Conservation (phyloP, 176 grass and related monocot genomes). For the Oryza glumipatula region DNA sequence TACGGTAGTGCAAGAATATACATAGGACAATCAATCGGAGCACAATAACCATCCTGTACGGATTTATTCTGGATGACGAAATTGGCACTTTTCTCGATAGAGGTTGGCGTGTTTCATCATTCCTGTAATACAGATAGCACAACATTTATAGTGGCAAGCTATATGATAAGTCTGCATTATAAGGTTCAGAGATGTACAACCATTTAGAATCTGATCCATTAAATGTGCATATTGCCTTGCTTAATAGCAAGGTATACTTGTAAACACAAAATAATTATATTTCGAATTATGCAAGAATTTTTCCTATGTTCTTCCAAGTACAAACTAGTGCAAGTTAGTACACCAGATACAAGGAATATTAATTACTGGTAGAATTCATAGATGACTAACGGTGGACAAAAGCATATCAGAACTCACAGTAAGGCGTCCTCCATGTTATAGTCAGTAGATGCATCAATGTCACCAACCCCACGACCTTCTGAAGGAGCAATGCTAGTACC, state of each 20-base stretch:
- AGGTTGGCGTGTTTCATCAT: constrained; percentile 96
- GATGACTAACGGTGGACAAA: constrained; percentile 1
- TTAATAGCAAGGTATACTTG: not conserved
- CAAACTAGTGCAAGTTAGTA: constrained; percentile 6
- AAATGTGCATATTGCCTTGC: not conserved
- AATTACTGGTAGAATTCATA: constrained; percentile 14
- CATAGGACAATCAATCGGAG: constrained; percentile 84
- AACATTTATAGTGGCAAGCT: constrained; percentile 18
- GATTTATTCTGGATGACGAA: constrained; percentile 95
- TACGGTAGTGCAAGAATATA: constrained; percentile 96
- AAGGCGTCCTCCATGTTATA: constrained; percentile 97
- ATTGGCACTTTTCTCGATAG: constrained; percentile 94
- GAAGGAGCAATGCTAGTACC: constrained; percentile 94
- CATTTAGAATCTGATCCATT: constrained; percentile 2
- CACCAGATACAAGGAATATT: not conserved
- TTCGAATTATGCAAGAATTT: not conserved
- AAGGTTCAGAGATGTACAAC: not conserved
- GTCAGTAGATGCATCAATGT: constrained; percentile 94
- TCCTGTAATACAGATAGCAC: constrained; percentile 62
- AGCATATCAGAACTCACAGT: constrained; percentile 63
- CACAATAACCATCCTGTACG: constrained; percentile 98
- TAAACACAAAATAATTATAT: not conserved
- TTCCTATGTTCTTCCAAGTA: not conserved
- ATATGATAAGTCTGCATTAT: constrained; percentile 8
- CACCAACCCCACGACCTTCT: constrained; percentile 74